Evolutionary conservation across 169 alveolate genomes (phyloP), one percentile per base, ranked within the genome.

Genomic region (Plasmodium vivax): DNA sequence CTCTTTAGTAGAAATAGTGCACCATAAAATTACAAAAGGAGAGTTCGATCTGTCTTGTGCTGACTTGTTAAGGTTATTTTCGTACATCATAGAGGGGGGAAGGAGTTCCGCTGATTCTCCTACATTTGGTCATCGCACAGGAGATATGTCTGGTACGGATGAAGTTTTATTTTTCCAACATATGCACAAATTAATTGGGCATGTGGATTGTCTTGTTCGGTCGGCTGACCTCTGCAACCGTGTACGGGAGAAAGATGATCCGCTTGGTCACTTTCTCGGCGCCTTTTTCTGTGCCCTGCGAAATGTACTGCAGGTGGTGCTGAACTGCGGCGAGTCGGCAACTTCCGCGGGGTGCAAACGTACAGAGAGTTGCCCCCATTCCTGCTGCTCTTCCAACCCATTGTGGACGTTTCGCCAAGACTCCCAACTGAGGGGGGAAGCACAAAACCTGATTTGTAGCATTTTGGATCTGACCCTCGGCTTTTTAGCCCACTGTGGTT

Each of bases 261-360:
- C 43, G 12, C 74, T 85, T 74, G 30, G 38, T 71, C 36, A 87
- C 30, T 90, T 90, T 58, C 90, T 90, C 82, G 68, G 91, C 38
- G 34, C 82, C 73, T 68, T 90, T 27, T 81, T 90, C 47, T 90
- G 88, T 32, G 81, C 73, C 54, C 54, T 90, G 74, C 73, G 45
- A 80, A 62, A n/a, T 80, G 45, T 90, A 2, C 38, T 84, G 83
- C 72, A 84, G 3, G 75, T 36, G 47, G 54, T 80, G 32, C 19
- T 79, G 43, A 43, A 51, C 14, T 30, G 43, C 34, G 30, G 27
- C 38, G 27, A 19, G 32, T 36, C 82, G 47, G 45, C n/a, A 27
- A 84, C 45, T 19, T 68, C 10, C 30, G 10, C 45, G 56, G 43
- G 27, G 71, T 62, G 36, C 3, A 62, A 62, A 62, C 23, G 0